A percentile compares a stretch with the other conserved stretches of the same genome.
phyloP scores from a whole-genome alignment of 352 stramenopile species.

The Globisporangium spiculum region DNA sequence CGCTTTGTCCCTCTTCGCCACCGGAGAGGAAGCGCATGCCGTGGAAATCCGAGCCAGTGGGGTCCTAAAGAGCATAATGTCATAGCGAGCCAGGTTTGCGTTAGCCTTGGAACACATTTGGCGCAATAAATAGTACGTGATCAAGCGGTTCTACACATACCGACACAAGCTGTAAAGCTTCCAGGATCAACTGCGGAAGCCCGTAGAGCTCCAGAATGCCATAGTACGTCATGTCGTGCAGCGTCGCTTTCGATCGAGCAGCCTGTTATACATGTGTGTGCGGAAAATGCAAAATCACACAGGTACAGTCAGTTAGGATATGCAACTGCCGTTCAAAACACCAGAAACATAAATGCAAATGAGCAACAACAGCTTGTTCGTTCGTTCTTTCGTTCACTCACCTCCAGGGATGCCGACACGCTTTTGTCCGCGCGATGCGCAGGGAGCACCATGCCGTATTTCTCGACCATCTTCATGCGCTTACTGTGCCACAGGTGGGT shows the following conservation, averaged over 20 bases:
- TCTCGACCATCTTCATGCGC: conserved; percentile 60
- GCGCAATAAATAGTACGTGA: neutral
- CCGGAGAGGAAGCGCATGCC: conserved; percentile 51
- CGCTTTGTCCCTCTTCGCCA: conserved; percentile 39
- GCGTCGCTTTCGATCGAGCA: conserved; percentile 39
- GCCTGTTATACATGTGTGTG: conserved; percentile 19
- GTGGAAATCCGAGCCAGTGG: conserved; percentile 61
- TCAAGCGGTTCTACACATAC: conserved; percentile 3
- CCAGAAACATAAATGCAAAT: neutral
- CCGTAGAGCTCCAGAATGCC: conserved; percentile 69
- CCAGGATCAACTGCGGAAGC: conserved; percentile 49
- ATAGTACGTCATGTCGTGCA: conserved; percentile 68
- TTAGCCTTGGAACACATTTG: neutral
- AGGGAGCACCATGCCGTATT: conserved; percentile 49
- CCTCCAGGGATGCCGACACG: conserved; percentile 53
- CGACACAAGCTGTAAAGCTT: conserved; percentile 59
- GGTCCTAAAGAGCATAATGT: conserved; percentile 29
- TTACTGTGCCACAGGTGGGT: conserved; percentile 80
- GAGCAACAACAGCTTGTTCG: neutral
- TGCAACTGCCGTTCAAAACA: neutral
- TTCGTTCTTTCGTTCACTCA: neutral
- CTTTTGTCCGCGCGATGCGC: conserved; percentile 55
- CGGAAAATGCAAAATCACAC: neutral
- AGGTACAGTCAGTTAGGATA: neutral
- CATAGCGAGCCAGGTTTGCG: neutral